A percentile compares a stretch with the other conserved stretches of the same genome.
These are phyloP conservation scores for Ogataea haglerorum DNA, from an alignment of 805 yeast species.

Conservation along the genomic window DNA sequence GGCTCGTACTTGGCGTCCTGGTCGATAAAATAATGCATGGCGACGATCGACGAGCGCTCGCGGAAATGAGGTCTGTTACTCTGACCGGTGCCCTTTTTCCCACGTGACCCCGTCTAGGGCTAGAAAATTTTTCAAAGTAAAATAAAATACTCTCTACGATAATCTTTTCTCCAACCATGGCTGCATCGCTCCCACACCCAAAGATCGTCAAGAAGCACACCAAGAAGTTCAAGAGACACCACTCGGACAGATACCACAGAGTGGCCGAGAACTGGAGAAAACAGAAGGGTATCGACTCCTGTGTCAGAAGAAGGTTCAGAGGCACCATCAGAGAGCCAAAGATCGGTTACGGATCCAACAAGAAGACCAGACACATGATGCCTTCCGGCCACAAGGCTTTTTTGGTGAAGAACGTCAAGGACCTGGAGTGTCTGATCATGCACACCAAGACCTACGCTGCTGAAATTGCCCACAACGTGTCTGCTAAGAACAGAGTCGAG, in stretches of 20 bases:
- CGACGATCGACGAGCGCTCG: slow-evolving; percentile 8
- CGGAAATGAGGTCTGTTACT: too few species aligned
- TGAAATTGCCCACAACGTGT: slow-evolving; percentile 98
- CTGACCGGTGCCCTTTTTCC: too few species aligned
- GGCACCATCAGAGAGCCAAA: slow-evolving; percentile 99
- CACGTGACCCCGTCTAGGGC: slow-evolving; percentile 11
- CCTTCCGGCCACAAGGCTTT: slow-evolving; percentile 98
- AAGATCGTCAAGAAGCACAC: slow-evolving; percentile 99
- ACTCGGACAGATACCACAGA: slow-evolving; percentile 99
- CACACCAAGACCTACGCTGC: slow-evolving; percentile 99
- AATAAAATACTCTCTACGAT: slow-evolving; percentile 9
- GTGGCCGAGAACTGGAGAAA: slow-evolving; percentile 99
- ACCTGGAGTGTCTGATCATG: slow-evolving; percentile 91
- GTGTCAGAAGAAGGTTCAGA: slow-evolving; percentile 99
- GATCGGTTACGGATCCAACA: slow-evolving; percentile 99
- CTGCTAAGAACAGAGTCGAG: slow-evolving; percentile 97
- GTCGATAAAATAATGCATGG: slow-evolving; percentile 31
- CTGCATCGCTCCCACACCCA: slow-evolving; percentile 97
- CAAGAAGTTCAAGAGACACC: slow-evolving; percentile 99
- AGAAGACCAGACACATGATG: slow-evolving; percentile 91
- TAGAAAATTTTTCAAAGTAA: slow-evolving; percentile 8
- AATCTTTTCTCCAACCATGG: slow-evolving; percentile 53
- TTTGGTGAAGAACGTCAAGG: slow-evolving; percentile 88
- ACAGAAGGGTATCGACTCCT: slow-evolving; percentile 99
- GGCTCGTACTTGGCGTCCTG: slow-evolving; percentile 33